Conservation (phyloP, 352 stramenopile species). For the Globisporangium recalcitrans region DNA sequence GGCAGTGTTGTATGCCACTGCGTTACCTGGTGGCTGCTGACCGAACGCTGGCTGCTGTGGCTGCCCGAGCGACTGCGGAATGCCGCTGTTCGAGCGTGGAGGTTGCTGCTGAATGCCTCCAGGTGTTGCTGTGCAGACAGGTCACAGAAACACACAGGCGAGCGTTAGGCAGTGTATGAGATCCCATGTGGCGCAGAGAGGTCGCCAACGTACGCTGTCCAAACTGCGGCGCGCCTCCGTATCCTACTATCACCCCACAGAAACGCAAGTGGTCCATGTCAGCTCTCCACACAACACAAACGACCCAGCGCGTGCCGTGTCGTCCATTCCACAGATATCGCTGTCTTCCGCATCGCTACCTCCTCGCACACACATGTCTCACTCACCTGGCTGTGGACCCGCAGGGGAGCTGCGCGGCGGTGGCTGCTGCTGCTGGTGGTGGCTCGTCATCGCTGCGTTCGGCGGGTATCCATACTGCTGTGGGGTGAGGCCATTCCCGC, state of each 20-base stretch:
- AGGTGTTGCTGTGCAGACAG: conserved; percentile 14
- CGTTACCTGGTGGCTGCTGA: conserved; percentile 12
- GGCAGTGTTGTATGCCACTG: not conserved
- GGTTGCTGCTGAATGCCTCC: conserved; percentile 25
- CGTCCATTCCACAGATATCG: not conserved
- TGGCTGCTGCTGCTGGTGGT: conserved; percentile 7
- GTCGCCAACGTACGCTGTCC: conserved; percentile 8
- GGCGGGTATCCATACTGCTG: conserved; percentile 13
- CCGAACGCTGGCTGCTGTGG: conserved; percentile 9
- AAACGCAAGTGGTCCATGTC: not conserved
- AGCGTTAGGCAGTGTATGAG: not conserved
- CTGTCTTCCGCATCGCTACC: not conserved
- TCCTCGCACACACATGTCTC: not conserved
- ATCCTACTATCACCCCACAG: conserved; percentile 2
- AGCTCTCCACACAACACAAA: not conserved
- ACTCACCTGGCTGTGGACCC: conserved; percentile 11
- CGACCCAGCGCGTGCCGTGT: too few species aligned
- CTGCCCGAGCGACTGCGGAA: conserved; percentile 9
- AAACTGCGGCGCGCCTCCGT: conserved; percentile 15
- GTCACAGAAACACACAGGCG: not conserved
- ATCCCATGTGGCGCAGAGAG: not conserved
- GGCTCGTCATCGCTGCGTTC: conserved; percentile 7
- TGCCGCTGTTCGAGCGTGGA: conserved; percentile 28
- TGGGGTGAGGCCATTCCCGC: conserved; percentile 8
- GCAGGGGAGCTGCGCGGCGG: conserved; percentile 9